These are phyloP conservation scores for Proteromonas lacertae DNA, from an alignment of 352 stramenopile species.

Conservation along the genomic window DNA sequence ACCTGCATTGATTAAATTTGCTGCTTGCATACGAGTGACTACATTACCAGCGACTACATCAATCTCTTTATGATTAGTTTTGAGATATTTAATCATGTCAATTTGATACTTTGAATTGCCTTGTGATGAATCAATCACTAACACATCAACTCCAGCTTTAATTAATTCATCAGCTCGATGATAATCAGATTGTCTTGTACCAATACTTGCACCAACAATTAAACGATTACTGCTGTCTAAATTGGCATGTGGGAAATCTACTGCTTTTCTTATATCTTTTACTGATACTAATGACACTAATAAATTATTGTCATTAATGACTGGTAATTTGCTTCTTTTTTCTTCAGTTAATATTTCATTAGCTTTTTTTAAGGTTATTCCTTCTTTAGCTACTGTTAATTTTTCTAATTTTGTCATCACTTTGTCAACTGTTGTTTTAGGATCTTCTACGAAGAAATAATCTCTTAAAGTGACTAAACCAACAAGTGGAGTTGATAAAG, in stretches of 20 bases:
- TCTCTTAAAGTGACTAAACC: conserved; percentile 96
- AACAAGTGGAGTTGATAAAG: conserved; percentile 76
- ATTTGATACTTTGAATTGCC: conserved; percentile 80
- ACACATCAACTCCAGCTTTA: conserved; percentile 80
- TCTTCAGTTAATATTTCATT: conserved; percentile 85
- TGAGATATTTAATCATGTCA: conserved; percentile 75
- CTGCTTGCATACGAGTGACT: conserved; percentile 78
- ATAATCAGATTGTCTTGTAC: conserved; percentile 75
- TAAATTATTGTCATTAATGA: conserved; percentile 85
- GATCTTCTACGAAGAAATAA: conserved; percentile 90
- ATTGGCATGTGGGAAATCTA: conserved; percentile 73
- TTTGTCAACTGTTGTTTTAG: conserved; percentile 15
- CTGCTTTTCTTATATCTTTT: conserved; percentile 82
- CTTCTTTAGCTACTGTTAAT: conserved; percentile 41
- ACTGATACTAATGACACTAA: conserved; percentile 89
- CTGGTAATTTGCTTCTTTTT: conserved; percentile 97
- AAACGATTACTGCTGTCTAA: conserved; percentile 94
- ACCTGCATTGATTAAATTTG: conserved; percentile 88
- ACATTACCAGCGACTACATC: conserved; percentile 95
- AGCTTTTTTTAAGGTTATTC: conserved; percentile 64
- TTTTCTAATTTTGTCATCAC: conserved; percentile 16
- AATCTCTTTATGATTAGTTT: conserved; percentile 45
- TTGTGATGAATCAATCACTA: conserved; percentile 97
- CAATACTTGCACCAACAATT: conserved; percentile 83
- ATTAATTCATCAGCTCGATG: conserved; percentile 37